phyloP scores from a whole-genome alignment of 2,329 filamentous ascomycete genomes.

The Chaetomium strumarium region DNA sequence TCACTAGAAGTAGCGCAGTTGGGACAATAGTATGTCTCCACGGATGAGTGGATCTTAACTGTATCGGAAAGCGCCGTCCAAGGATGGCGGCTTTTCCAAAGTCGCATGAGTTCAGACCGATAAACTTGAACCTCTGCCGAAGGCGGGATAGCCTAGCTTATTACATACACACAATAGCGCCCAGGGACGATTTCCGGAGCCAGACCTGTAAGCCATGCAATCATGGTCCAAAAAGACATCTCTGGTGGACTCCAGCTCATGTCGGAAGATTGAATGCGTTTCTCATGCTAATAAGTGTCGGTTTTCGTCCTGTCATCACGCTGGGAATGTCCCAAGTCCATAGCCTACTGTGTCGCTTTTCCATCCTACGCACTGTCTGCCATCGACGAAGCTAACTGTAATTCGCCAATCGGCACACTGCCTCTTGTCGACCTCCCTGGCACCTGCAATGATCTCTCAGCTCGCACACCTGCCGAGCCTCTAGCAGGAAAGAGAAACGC shows the following conservation, averaged over 20 bases:
- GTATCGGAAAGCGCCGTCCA: conserved; percentile 1
- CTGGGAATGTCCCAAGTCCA: too few relatives aligned
- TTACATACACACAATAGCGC: too few relatives aligned
- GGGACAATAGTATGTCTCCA: neutral
- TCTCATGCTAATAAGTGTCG: too few relatives aligned
- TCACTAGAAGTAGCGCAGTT: neutral
- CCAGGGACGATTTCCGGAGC: conserved; percentile 1
- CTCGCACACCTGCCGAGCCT: neutral
- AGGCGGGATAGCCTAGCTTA: conserved; percentile 5
- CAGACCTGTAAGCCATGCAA: neutral
- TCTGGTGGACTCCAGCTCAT: too few relatives aligned
- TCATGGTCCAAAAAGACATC: too few relatives aligned
- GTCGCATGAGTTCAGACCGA: conserved; percentile 8
- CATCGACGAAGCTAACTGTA: too few relatives aligned
- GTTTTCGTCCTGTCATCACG: too few relatives aligned
- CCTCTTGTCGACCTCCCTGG: neutral
- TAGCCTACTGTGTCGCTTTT: neutral
- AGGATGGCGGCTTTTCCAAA: neutral
- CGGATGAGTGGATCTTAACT: neutral
- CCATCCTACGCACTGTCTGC: neutral
- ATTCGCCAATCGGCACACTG: neutral
- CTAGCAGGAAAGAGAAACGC: neutral
- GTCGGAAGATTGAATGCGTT: too few relatives aligned
- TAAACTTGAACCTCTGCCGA: conserved; percentile 5
- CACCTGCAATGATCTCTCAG: neutral